Evolutionary conservation across 805 yeast species (phyloP).

Genomic region (Wickerhamomyces chaumierensis): DNA sequence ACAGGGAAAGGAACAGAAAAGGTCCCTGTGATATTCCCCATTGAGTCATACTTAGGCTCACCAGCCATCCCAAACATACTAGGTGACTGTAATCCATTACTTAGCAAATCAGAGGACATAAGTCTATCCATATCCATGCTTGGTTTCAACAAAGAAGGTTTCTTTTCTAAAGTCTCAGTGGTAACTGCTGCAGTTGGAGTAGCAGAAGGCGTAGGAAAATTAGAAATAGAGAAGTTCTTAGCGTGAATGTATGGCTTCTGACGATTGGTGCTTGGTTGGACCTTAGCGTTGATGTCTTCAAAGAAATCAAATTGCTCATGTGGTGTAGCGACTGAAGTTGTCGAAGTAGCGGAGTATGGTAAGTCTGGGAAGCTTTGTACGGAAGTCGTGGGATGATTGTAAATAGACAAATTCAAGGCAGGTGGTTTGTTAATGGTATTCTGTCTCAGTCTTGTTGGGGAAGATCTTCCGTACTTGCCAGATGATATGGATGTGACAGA

Average conservation of each 20-base stretch:
- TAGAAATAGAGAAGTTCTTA: background rate
- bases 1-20: background rate
- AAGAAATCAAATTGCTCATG: conserved; percentile 1
- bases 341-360: background rate
- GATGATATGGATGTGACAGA: background rate
- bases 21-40: background rate
- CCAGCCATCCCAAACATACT: background rate
- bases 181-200: background rate
- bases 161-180: background rate
- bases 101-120: background rate
- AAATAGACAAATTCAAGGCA: background rate
- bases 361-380: background rate
- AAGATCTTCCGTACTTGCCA: background rate
- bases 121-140: background rate
- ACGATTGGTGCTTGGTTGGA: background rate
- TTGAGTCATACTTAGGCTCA: background rate
- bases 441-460: background rate
- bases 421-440: background rate
- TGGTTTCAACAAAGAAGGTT: background rate
- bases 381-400: background rate
- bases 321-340: too few species aligned
- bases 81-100: background rate
- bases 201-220: background rate
- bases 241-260: background rate
- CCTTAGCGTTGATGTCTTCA: conserved; percentile 1